A percentile compares a stretch with the other conserved stretches of the same genome.
These are phyloP conservation scores for Peronosclerospora sorghi DNA, from an alignment of 352 stramenopile species.

Conservation along the genomic window DNA sequence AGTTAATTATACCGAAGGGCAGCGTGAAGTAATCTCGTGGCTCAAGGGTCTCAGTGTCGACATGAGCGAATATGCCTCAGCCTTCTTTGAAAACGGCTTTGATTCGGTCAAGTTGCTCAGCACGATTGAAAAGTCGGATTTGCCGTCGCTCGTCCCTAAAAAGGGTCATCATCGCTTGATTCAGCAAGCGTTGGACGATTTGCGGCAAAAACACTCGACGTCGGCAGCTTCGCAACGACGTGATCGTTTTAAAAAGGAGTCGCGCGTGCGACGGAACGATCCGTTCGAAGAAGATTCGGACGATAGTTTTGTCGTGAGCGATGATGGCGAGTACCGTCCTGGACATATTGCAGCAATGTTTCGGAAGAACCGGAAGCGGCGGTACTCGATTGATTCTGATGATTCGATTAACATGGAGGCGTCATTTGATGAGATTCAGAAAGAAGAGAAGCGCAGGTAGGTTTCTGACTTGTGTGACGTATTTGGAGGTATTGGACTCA, in stretches of 20 bases:
- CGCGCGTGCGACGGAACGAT: conserved; percentile 24
- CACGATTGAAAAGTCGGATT: conserved; percentile 57
- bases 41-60: conserved; percentile 55
- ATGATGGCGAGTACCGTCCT: conserved; percentile 62
- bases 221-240: conserved; percentile 27
- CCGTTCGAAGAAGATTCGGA: conserved; percentile 80
- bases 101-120: conserved; percentile 80
- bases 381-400: conserved; percentile 66
- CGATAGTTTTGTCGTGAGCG: conserved; percentile 77
- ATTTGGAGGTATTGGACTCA: neutral
- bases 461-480: neutral
- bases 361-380: conserved; percentile 54
- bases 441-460: conserved; percentile 77
- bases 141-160: conserved; percentile 69
- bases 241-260: conserved; percentile 18
- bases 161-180: conserved; percentile 78
- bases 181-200: conserved; percentile 60
- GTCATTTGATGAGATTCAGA: conserved; percentile 75
- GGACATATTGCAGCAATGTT: conserved; percentile 76
- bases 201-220: conserved; percentile 61
- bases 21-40: conserved; percentile 76
- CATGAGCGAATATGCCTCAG: conserved; percentile 75
- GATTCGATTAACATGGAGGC: conserved; percentile 84
- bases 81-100: conserved; percentile 84
- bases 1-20: conserved; percentile 39